A percentile compares a stretch with the other conserved stretches of the same genome.
phyloP scores from a whole-genome alignment of 2,329 filamentous ascomycete genomes.

The Didymella sp. region DNA sequence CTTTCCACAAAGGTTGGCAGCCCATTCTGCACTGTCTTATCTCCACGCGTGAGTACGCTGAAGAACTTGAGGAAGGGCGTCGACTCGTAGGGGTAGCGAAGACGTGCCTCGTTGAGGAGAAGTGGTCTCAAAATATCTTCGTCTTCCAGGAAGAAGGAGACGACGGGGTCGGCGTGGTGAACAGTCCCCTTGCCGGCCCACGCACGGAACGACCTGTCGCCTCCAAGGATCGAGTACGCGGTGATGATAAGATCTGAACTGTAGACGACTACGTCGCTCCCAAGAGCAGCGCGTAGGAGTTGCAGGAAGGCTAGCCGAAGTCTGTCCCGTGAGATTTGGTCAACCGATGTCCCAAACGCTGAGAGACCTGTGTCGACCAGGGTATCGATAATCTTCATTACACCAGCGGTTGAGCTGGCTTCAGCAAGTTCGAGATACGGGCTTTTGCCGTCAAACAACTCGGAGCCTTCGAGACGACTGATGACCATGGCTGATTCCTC shows the following conservation, averaged over 20 bases:
- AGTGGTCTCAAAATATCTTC: constrained; percentile 60
- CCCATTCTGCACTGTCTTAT: constrained; percentile 56
- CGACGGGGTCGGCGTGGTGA: constrained; percentile 46
- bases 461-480: constrained; percentile 30
- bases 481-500: constrained; percentile 40
- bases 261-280: constrained; percentile 68
- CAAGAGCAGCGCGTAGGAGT: constrained; percentile 71
- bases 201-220: constrained; percentile 53
- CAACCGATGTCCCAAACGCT: constrained; percentile 58
- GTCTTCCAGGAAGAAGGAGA: constrained; percentile 64
- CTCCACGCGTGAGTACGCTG: constrained; percentile 64
- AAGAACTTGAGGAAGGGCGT: constrained; percentile 77
- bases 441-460: constrained; percentile 36
- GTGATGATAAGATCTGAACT: constrained; percentile 73
- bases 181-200: constrained; percentile 35
- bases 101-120: constrained; percentile 71
- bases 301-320: constrained; percentile 72
- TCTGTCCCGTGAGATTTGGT: constrained; percentile 65
- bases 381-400: constrained; percentile 37
- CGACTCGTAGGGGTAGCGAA: constrained; percentile 86
- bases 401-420: constrained; percentile 31
- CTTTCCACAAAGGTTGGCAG: constrained; percentile 63
- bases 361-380: constrained; percentile 37
- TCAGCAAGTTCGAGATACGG: constrained; percentile 39
- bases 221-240: constrained; percentile 68